phyloP scores from a whole-genome alignment of 192 early-diverging fungal genomes.

The Linnemannia elongata region DNA sequence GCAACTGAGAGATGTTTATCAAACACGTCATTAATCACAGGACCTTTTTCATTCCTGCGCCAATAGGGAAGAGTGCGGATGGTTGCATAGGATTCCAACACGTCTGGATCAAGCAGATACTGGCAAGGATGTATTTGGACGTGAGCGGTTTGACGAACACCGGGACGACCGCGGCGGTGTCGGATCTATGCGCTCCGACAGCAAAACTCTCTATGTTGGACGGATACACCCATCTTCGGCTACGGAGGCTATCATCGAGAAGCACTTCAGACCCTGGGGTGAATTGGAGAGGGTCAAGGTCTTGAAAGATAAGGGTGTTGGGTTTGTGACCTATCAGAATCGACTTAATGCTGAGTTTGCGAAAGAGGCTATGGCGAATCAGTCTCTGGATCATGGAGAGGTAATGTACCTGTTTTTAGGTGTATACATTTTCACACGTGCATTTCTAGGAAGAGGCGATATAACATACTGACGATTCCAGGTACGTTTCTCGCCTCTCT shows the following conservation, averaged over 20 bases:
- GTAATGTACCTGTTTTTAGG: constrained; percentile 30
- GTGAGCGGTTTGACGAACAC: constrained; percentile 78
- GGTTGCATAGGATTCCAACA: constrained; percentile 67
- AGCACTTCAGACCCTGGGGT: constrained; percentile 83
- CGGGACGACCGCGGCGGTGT: constrained; percentile 73
- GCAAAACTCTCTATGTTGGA: constrained; percentile 86
- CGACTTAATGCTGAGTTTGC: constrained; percentile 88
- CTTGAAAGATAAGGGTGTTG: constrained; percentile 78
- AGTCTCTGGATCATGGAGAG: constrained; percentile 83
- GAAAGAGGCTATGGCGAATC: constrained; percentile 89
- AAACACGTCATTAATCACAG: no score
- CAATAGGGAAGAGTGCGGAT: constrained; percentile 58
- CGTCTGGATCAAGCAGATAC: constrained; percentile 64
- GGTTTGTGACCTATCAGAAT: constrained; percentile 84
- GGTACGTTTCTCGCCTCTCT: not conserved
- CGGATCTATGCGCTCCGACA: constrained; percentile 84
- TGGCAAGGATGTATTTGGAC: constrained; percentile 85
- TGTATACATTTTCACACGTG: not conserved
- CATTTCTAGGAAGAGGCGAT: no score
- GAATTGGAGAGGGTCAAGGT: constrained; percentile 81
- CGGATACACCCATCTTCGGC: constrained; percentile 53
- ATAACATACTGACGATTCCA: not conserved
- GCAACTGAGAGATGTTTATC: no score
- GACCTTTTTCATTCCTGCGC: no score
- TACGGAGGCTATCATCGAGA: constrained; percentile 66